phyloP scores from a whole-genome alignment of 176 grass and related monocot species.

The Oryza longistaminata region DNA sequence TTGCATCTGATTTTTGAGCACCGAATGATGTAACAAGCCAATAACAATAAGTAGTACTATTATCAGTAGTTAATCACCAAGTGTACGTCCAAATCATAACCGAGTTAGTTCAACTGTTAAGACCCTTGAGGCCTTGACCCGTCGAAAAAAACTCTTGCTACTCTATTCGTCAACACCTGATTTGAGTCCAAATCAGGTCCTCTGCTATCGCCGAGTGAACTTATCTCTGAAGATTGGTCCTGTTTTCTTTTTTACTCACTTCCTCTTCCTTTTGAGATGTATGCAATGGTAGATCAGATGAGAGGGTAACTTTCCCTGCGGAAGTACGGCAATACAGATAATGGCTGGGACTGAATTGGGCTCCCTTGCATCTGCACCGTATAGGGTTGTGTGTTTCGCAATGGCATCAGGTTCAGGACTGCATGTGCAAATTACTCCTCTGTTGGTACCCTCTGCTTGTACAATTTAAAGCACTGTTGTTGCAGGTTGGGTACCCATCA shows the following conservation, averaged over 20 bases:
- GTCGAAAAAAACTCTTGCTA: neutral
- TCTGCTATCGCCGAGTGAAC: neutral
- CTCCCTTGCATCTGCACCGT: neutral
- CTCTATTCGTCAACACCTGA: neutral
- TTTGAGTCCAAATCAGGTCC: neutral
- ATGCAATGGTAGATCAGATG: neutral
- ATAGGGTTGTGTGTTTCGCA: neutral
- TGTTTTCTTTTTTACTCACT: neutral
- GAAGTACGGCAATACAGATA: neutral
- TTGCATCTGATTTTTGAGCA: neutral
- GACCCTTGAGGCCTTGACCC: neutral
- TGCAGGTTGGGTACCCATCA: neutral
- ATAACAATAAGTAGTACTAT: too few relatives aligned
- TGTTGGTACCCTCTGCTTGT: constrained; percentile 37
- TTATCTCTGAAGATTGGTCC: neutral
- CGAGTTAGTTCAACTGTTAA: constrained; percentile 3
- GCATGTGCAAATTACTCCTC: constrained; percentile 51
- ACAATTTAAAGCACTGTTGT: constrained; percentile 32
- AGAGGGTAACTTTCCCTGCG: neutral
- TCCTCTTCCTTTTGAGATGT: neutral
- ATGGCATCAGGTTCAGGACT: neutral
- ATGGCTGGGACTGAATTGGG: constrained; percentile 28
- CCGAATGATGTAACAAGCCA: neutral
- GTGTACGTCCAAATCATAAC: neutral
- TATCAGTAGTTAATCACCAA: neutral